A percentile compares a stretch with the other conserved stretches of the same genome.
Evolutionary conservation across 306 rosid genomes (phyloP).

Genomic region (Castanea mollissima): DNA sequence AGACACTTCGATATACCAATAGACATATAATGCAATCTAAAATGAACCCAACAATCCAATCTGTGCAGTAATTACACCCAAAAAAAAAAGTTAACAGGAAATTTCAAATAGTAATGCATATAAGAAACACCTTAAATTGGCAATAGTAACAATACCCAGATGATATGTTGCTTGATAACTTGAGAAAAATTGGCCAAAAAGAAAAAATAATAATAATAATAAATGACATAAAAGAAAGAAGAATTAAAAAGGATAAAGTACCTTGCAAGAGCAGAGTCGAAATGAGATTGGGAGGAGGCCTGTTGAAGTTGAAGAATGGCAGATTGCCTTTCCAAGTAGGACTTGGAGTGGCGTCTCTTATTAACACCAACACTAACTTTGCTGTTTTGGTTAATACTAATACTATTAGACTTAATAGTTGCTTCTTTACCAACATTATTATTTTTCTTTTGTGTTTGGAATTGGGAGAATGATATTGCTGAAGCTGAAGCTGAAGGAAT

Average conservation of each 20-base stretch:
- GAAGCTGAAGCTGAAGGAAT: conserved; percentile 9
- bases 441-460: too few relatives aligned
- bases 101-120: not conserved
- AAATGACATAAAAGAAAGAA: not conserved
- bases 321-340: conserved; percentile 41
- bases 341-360: conserved; percentile 36
- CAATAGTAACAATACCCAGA: not conserved
- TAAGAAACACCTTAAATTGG: not conserved
- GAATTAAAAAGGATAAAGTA: not conserved
- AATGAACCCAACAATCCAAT: not conserved
- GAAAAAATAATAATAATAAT: too few relatives aligned
- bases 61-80: not conserved
- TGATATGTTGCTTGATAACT: not conserved
- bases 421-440: too few relatives aligned
- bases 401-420: too few relatives aligned
- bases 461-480: not conserved
- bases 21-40: not conserved
- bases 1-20: not conserved
- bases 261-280: conserved; percentile 64
- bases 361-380: not conserved
- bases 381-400: not conserved
- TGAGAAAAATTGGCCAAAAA: too few relatives aligned
- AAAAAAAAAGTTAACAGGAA: too few relatives aligned
- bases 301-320: conserved; percentile 57
- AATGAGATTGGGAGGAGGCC: conserved; percentile 41